Evolutionary conservation across 768 basidiomycete genomes (phyloP).

Genomic region (Xerocomellus intermedius): DNA sequence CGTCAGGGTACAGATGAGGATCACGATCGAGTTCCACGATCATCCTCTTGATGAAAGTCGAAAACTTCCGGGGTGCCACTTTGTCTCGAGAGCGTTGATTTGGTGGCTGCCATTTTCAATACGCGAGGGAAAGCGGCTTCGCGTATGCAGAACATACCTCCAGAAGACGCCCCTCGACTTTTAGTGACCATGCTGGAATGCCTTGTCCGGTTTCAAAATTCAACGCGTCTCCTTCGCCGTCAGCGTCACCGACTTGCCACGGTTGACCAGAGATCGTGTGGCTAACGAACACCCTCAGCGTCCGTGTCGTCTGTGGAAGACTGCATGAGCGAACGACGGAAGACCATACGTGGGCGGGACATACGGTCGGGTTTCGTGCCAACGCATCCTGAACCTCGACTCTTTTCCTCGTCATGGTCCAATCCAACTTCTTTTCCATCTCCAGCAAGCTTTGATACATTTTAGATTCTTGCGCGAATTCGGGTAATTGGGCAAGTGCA

Average conservation of each 20-base stretch:
- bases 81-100: constrained; percentile 67
- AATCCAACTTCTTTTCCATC: constrained; percentile 90
- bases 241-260: constrained; percentile 66
- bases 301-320: constrained; percentile 68
- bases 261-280: constrained; percentile 83
- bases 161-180: constrained; percentile 82
- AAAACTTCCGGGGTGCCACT: constrained; percentile 70
- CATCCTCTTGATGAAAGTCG: constrained; percentile 80
- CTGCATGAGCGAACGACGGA: neutral
- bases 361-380: constrained; percentile 61
- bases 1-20: constrained; percentile 73
- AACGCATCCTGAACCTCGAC: constrained; percentile 92
- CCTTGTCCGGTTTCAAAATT: constrained; percentile 84
- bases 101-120: constrained; percentile 40
- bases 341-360: neutral
- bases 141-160: constrained; percentile 50
- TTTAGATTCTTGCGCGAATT: constrained; percentile 75
- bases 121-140: neutral
- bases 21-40: constrained; percentile 88
- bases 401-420: constrained; percentile 90
- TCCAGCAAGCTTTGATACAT: constrained; percentile 86
- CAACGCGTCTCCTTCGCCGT: constrained; percentile 35
- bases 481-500: constrained; percentile 68
- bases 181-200: constrained; percentile 86
- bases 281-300: constrained; percentile 80